Conservation (phyloP, 2,329 filamentous ascomycete genomes). For the Escovopsis sp. region DNA sequence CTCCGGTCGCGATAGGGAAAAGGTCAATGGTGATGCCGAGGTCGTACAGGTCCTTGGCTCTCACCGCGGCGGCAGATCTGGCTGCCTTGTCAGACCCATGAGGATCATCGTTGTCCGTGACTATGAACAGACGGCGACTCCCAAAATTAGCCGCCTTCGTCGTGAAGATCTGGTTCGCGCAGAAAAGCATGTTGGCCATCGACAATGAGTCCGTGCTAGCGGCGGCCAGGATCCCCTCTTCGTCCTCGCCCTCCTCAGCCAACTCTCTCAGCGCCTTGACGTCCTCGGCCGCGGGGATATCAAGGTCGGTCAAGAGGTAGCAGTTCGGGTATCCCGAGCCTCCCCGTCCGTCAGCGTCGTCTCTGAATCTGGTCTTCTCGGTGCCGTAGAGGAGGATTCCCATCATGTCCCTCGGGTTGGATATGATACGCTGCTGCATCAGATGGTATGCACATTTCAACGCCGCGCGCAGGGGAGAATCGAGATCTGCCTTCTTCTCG, state of each 20-base stretch:
- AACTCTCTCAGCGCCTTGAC: conserved; percentile 66
- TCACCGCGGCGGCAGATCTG: conserved; percentile 63
- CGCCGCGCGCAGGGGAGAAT: conserved; percentile 68
- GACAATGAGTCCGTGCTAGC: conserved; percentile 55
- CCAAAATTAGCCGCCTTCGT: conserved; percentile 90
- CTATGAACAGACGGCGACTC: conserved; percentile 83
- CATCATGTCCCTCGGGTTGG: conserved; percentile 94
- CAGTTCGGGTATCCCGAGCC: conserved; percentile 71
- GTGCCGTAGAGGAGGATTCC: conserved; percentile 88
- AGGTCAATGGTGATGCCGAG: conserved; percentile 82
- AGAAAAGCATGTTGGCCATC: conserved; percentile 86
- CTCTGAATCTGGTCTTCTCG: conserved; percentile 64
- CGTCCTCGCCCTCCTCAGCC: conserved; percentile 64
- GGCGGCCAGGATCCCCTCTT: conserved; percentile 53
- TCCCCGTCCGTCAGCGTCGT: conserved; percentile 45
- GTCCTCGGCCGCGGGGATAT: conserved; percentile 73
- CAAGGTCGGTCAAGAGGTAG: conserved; percentile 78
- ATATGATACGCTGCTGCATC: conserved; percentile 98
- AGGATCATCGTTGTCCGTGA: conserved; percentile 87
- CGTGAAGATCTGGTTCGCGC: conserved; percentile 91
- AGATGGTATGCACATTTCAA: conserved; percentile 88
- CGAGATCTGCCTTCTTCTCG: conserved; percentile 62
- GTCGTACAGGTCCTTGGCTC: conserved; percentile 91
- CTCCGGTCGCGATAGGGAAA: conserved; percentile 67
- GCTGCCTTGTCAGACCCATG: conserved; percentile 58